A percentile compares a stretch with the other conserved stretches of the same genome.
These are phyloP conservation scores for Metarhizium humberi DNA, from an alignment of 2,329 filamentous ascomycete genomes.

Conservation along the genomic window DNA sequence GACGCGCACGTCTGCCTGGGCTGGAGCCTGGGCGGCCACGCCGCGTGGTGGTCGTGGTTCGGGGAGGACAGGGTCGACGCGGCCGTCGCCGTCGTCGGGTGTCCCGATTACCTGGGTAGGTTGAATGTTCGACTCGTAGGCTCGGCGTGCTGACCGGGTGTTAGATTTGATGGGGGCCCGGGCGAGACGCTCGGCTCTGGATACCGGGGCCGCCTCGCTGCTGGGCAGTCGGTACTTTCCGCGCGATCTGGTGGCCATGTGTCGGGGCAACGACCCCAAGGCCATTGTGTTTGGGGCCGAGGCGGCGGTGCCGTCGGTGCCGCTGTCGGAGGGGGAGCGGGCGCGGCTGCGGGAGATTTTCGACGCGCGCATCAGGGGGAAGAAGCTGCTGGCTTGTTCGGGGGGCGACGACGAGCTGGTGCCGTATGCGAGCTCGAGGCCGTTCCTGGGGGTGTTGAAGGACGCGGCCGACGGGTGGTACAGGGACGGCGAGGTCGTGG, in stretches of 20 bases:
- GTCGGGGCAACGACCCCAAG: constrained; percentile 64
- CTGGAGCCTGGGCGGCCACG: constrained; percentile 79
- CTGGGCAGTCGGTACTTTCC: constrained; percentile 75
- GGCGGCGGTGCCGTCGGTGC: constrained; percentile 20
- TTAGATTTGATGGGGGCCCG: constrained; percentile 65
- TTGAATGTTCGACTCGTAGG: background rate
- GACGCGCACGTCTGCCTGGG: constrained; percentile 69
- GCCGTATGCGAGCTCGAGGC: constrained; percentile 51
- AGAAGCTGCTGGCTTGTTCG: constrained; percentile 55
- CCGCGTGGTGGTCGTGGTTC: constrained; percentile 75
- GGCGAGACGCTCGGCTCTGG: constrained; percentile 53
- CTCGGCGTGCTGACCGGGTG: background rate
- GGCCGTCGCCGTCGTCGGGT: constrained; percentile 75
- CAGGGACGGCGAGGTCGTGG: constrained; percentile 42
- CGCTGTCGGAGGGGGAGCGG: constrained; percentile 27
- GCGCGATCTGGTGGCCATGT: constrained; percentile 49
- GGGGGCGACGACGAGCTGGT: constrained; percentile 64
- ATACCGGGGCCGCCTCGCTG: constrained; percentile 52
- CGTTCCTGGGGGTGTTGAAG: constrained; percentile 55
- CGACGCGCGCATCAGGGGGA: constrained; percentile 44
- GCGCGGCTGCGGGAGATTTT: constrained; percentile 35
- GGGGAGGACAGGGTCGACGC: constrained; percentile 70
- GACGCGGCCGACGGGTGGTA: constrained; percentile 43
- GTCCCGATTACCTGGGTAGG: constrained; percentile 71
- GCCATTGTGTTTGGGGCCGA: constrained; percentile 56